Conservation (phyloP, 2,329 filamentous ascomycete species). For the Penicillium digitatum region DNA sequence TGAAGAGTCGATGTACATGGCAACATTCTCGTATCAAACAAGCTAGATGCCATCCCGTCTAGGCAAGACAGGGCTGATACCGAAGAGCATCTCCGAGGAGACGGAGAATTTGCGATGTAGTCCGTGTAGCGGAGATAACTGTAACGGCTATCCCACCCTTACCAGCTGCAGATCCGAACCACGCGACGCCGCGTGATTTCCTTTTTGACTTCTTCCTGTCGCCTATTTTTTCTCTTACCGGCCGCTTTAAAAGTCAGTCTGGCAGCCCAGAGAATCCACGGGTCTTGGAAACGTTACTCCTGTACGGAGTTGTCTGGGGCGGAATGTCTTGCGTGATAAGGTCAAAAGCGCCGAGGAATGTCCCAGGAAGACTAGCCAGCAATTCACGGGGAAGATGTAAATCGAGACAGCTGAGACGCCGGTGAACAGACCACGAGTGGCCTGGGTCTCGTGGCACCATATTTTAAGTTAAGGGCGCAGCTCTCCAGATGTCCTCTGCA, state of each 20-base stretch:
- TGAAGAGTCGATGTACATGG: not conserved
- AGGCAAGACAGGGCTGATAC: conserved; percentile 2
- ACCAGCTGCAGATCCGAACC: not conserved
- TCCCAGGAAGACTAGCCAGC: not conserved
- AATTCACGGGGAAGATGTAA: not conserved
- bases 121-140: not conserved
- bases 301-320: no score
- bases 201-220: not conserved
- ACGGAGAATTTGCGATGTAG: not conserved
- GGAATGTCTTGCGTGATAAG: not conserved
- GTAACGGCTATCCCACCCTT: not conserved
- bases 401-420: not conserved
- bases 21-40: not conserved
- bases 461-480: not conserved
- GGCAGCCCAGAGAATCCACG: not conserved
- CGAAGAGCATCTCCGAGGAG: not conserved
- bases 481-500: not conserved
- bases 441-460: not conserved
- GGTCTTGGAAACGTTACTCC: not conserved
- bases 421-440: not conserved
- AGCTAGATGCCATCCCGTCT: not conserved
- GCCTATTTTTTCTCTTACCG: not conserved
- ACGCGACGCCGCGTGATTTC: not conserved
- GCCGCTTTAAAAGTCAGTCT: not conserved
- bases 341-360: not conserved